Evolutionary conservation across 2,329 filamentous ascomycete species (phyloP), one percentile per base, ranked within the genome.

Genomic region (Huntiella savannae): DNA sequence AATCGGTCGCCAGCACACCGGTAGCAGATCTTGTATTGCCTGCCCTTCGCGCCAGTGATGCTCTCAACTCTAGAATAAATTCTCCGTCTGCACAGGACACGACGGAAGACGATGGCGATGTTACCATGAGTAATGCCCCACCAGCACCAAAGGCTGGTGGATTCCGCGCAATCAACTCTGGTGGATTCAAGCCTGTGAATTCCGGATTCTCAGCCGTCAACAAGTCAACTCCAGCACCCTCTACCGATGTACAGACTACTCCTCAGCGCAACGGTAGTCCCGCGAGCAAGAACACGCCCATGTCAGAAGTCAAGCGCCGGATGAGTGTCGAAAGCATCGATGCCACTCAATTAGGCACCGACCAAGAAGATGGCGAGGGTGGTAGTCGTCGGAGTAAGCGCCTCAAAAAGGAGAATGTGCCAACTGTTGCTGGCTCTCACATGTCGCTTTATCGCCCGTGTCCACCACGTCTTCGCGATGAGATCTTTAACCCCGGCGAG

Each of bases 401-500:
- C 38, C 69, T 94, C 10, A 93, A 91, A 62, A 94, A 92, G 49
- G 73, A 76, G 61, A 66, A 69, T 38, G 73, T 79, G 33, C 85
- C 88, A 38, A 94, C 84, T 33, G 85, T 98, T 54, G 86, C 86
- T 53, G 91, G 91, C 46, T 96, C 88, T 45, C 86, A 96, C 63
- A 96, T 96, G 86, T 91, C 84, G 51, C 75, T 88, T 56, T 86
- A 93, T 57, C 82, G 88, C 45, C 84, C 88, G 48, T 79, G 82
- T 19, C 78, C 79, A 12, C 83, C 79, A 13, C 73, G 75, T 52
- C 68, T 77, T 49, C 67, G 72, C 46, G 73, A 75, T 48, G 71
- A 76, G 48, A 52, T 60, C 17, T 54, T 59, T 7, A 54, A 57
- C n/a, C 56, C 64, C 5, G 65, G 63, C 44, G 70, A 74, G 76